Evolutionary conservation across 1,284 basidiomycete species (phyloP).

Genomic region (Trichosporon faecale): DNA sequence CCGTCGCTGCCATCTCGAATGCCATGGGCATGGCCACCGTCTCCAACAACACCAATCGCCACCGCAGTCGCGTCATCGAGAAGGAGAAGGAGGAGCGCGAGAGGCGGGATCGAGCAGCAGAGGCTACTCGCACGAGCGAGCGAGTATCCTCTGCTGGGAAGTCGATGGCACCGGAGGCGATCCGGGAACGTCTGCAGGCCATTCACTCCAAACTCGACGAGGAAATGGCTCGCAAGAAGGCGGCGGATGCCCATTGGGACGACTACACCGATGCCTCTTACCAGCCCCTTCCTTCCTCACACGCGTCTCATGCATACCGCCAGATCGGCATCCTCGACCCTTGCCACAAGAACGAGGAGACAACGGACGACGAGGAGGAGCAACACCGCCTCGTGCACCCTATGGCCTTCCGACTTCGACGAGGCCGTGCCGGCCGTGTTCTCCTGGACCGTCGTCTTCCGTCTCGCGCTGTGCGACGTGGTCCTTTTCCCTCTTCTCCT

Average conservation of each 20-base stretch:
- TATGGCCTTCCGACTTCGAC: slow-evolving; percentile 64
- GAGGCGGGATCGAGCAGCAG: slow-evolving; percentile 40
- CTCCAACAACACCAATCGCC: slow-evolving; percentile 34
- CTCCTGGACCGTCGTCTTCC: slow-evolving; percentile 68
- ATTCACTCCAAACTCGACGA: slow-evolving; percentile 68
- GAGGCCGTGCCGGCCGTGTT: slow-evolving; percentile 77
- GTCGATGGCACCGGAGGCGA: slow-evolving; percentile 43
- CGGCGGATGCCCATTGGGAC: slow-evolving; percentile 73
- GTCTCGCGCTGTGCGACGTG: slow-evolving; percentile 28
- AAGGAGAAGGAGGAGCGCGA: slow-evolving; percentile 44
- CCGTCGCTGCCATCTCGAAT: slow-evolving; percentile 27
- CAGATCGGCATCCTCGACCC: slow-evolving; percentile 46
- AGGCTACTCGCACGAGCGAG: slow-evolving; percentile 32
- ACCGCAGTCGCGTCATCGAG: slow-evolving; percentile 32
- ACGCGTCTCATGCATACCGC: slow-evolving; percentile 51
- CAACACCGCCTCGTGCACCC: slow-evolving; percentile 30
- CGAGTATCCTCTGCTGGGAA: slow-evolving; percentile 29
- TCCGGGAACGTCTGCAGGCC: slow-evolving; percentile 60
- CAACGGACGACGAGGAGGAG: slow-evolving; percentile 35
- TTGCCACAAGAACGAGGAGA: slow-evolving; percentile 35
- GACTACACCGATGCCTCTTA: slow-evolving; percentile 73
- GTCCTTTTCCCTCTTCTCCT: slow-evolving; percentile 28
- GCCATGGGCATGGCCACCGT: slow-evolving; percentile 9
- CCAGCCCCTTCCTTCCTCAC: slow-evolving; percentile 61
- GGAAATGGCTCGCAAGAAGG: slow-evolving; percentile 62